Percentiles rank a stretch among this genome's conserved stretches.
These are phyloP conservation scores for Candida ponderosae DNA, from an alignment of 805 yeast genomes.

Conservation along the genomic window DNA sequence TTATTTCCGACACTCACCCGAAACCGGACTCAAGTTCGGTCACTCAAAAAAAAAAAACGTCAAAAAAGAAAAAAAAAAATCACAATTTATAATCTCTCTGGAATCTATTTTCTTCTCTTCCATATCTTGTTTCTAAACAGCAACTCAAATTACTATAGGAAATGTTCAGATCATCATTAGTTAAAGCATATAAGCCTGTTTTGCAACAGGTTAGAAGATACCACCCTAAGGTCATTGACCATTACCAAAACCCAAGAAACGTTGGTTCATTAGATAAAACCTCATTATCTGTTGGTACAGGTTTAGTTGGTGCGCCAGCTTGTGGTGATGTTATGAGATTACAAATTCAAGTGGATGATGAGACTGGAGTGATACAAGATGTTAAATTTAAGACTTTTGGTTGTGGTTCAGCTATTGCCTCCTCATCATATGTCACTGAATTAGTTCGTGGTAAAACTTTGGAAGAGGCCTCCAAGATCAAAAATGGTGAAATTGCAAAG, in stretches of 20 bases:
- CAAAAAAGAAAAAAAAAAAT: too few species aligned
- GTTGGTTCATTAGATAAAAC: slow-evolving; percentile 88
- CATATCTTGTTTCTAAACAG: too few species aligned
- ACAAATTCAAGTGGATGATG: slow-evolving; percentile 89
- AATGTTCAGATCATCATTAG: slow-evolving; percentile 16
- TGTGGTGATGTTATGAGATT: slow-evolving; percentile 99
- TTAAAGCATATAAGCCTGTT: slow-evolving; percentile 13
- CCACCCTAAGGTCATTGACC: slow-evolving; percentile 92
- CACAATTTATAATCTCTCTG: too few species aligned
- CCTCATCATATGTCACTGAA: slow-evolving; percentile 91
- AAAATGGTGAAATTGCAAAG: slow-evolving; percentile 90
- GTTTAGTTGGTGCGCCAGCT: slow-evolving; percentile 98
- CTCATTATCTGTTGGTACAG: slow-evolving; percentile 80
- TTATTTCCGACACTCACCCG: too few species aligned
- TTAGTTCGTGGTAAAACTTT: slow-evolving; percentile 90
- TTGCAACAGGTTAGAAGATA: slow-evolving; percentile 36
- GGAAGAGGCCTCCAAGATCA: slow-evolving; percentile 88
- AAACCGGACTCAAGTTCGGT: too few species aligned
- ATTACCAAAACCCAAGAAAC: slow-evolving; percentile 93
- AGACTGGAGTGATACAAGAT: slow-evolving; percentile 84
- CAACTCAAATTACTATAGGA: not conserved
- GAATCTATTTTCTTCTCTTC: too few species aligned
- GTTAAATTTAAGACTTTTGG: slow-evolving; percentile 98
- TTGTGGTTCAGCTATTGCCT: slow-evolving; percentile 98
- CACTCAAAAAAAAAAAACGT: too few species aligned